phyloP scores from a whole-genome alignment of 768 basidiomycete species.

The Hericium erinaceus region DNA sequence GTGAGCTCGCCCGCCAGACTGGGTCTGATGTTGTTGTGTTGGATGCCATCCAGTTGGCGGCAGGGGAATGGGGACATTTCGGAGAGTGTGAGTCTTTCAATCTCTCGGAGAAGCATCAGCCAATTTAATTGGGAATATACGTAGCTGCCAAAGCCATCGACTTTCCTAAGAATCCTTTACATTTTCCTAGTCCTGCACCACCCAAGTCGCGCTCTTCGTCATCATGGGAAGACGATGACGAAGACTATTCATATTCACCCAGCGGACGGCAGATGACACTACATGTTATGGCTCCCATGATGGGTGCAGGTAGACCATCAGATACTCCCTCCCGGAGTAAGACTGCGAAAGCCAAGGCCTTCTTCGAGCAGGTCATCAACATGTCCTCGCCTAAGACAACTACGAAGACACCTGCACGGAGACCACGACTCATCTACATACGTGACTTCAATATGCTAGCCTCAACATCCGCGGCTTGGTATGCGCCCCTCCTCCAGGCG shows the following conservation, averaged over 20 bases:
- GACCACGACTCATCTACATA: slow-evolving; percentile 74
- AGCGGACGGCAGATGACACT: slow-evolving; percentile 38
- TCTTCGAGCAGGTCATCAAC: slow-evolving; percentile 76
- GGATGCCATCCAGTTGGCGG: slow-evolving; percentile 76
- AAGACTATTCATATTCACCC: slow-evolving; percentile 32
- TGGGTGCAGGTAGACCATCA: slow-evolving; percentile 14
- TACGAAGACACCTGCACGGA: slow-evolving; percentile 13
- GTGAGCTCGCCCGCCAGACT: slow-evolving; percentile 63
- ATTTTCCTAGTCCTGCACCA: slow-evolving; percentile 32
- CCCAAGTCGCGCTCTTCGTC: slow-evolving; percentile 19
- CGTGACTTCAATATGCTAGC: slow-evolving; percentile 76
- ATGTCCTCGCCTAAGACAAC: slow-evolving; percentile 25
- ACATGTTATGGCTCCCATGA: slow-evolving; percentile 31
- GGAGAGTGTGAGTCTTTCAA: slow-evolving; percentile 50
- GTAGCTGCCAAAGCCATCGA: slow-evolving; percentile 63
- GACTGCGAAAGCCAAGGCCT: slow-evolving; percentile 43
- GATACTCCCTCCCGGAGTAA: slow-evolving; percentile 1
- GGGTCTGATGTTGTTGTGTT: slow-evolving; percentile 77
- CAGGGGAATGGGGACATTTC: slow-evolving; percentile 82
- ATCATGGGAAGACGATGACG: slow-evolving; percentile 37
- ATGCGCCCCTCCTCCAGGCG: slow-evolving; percentile 66
- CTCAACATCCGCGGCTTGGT: slow-evolving; percentile 67
- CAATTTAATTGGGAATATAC: neutral
- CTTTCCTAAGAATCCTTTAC: slow-evolving; percentile 68
- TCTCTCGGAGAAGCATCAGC: neutral